Base-by-base conservation (phyloP, 2,329 filamentous ascomycete species). In the Thielaviopsis ethacetica region DNA sequence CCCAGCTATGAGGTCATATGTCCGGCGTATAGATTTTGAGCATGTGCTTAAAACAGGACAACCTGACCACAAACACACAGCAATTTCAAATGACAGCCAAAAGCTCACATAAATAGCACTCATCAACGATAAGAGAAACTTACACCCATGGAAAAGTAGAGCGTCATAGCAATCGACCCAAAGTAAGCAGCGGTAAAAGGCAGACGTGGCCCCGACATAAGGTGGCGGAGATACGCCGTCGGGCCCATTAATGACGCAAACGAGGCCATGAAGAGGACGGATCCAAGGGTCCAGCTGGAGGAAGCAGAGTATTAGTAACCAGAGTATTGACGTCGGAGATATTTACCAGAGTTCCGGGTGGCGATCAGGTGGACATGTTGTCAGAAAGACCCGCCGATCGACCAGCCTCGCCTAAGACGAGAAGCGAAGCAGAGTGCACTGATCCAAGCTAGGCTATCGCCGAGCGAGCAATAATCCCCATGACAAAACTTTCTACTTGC, bases 201-300 rank as follows among this genome's bases (percentile, higher is more conserved):
- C 62, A 97, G 75, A 65, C 93, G 83, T 66, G 89, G 79, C 58
- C 85, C 82, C 59, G 91, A 97, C 59, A 90, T 74, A 63, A 97
- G 80, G 73, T 98, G 93, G 66, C 84, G 83, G 62, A 84, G 71
- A 71, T 97, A 98, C 65, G 83, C 78, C 73, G 84, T 77, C 41
- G 88, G 91, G 59, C 93, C 93, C 88, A 96, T 95, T 73, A 97
- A 81, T 65, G 91, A 88, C 26, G 89, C 90, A 80, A 93, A 98
- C 65, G 91, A 95, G 65, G 83, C 81, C 66, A 97, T 79, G 76
- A 97, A 97, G 64, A 98, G 79, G 54, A 87, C 69, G 54, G 91
- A 96, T 59, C 91, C 93, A 70, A 96, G 83, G 55, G 91, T 89
- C 93, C 93, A 98, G 76, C 93, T 97, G 71, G 62, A 59, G 56